phyloP scores from a whole-genome alignment of 352 stramenopile species.

The Phytophthora vignae region DNA sequence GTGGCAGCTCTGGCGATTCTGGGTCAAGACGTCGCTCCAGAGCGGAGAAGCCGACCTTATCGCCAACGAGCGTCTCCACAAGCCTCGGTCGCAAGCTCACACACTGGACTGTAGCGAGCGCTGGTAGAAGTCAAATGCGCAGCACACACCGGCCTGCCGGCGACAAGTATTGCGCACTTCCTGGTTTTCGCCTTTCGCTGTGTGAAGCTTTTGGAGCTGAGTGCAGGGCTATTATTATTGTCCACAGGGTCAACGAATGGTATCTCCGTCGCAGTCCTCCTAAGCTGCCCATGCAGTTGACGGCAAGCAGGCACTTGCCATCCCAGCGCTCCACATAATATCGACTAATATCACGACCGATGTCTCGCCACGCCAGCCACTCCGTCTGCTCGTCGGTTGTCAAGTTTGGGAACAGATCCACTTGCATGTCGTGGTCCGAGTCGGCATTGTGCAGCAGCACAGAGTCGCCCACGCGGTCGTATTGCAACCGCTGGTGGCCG shows the following conservation, averaged over 20 bases:
- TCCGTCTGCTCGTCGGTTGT: background rate
- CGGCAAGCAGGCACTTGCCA: slow-evolving; percentile 1
- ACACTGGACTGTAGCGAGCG: background rate
- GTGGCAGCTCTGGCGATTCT: background rate
- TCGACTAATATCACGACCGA: background rate
- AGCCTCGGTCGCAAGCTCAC: background rate
- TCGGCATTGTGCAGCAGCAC: slow-evolving; percentile 1
- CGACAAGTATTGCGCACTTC: background rate
- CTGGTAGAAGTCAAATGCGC: background rate
- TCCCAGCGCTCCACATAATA: background rate
- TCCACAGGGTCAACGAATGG: background rate
- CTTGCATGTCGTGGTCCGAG: slow-evolving; percentile 2
- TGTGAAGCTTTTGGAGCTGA: background rate
- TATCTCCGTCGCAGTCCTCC: background rate
- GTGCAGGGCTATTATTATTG: background rate
- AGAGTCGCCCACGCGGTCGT: background rate
- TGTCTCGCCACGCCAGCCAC: background rate
- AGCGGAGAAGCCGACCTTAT: background rate
- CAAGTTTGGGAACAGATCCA: background rate
- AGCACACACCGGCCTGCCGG: background rate
- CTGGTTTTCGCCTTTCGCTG: background rate
- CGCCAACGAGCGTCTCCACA: background rate
- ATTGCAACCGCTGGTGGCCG: background rate
- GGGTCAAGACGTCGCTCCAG: background rate
- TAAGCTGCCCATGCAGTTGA: background rate